Conservation (phyloP, 2,329 filamentous ascomycete genomes). For the Hymenoscyphus salicellus region DNA sequence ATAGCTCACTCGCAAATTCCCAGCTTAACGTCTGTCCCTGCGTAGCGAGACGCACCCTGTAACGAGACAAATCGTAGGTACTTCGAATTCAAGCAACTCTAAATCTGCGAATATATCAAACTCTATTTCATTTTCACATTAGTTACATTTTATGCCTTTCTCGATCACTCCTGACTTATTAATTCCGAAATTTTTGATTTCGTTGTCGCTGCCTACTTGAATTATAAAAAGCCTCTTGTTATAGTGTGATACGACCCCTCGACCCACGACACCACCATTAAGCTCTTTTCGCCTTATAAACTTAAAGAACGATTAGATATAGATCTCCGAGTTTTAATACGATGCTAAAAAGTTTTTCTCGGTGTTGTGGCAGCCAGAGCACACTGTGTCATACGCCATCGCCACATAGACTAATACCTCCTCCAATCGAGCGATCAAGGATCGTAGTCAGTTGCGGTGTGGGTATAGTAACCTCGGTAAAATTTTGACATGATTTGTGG, state of each 20-base stretch:
- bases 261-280: constrained; percentile 1
- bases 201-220: not conserved
- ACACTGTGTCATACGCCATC: not conserved
- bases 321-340: constrained; percentile 1
- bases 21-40: constrained; percentile 6
- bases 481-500: constrained; percentile 1
- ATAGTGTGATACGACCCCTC: not conserved
- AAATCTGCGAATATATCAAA: constrained; percentile 3
- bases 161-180: too few species aligned
- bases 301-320: constrained; percentile 7
- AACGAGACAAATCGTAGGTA: too few species aligned
- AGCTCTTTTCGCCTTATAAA: constrained; percentile 8
- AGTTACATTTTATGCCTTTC: constrained; percentile 3
- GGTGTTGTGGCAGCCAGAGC: constrained; percentile 9
- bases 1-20: too few species aligned
- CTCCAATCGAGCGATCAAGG: too few species aligned
- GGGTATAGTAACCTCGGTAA: constrained; percentile 13
- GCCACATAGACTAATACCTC: too few species aligned
- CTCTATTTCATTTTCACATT: not conserved
- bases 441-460: constrained; percentile 8
- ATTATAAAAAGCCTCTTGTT: constrained; percentile 5
- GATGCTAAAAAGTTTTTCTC: constrained; percentile 1
- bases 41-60: too few species aligned
- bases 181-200: not conserved
- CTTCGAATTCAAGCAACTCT: not conserved